A percentile compares a stretch with the other conserved stretches of the same genome.
These are phyloP conservation scores for Lachancea mirantina DNA, from an alignment of 805 yeast species.

Conservation along the genomic window DNA sequence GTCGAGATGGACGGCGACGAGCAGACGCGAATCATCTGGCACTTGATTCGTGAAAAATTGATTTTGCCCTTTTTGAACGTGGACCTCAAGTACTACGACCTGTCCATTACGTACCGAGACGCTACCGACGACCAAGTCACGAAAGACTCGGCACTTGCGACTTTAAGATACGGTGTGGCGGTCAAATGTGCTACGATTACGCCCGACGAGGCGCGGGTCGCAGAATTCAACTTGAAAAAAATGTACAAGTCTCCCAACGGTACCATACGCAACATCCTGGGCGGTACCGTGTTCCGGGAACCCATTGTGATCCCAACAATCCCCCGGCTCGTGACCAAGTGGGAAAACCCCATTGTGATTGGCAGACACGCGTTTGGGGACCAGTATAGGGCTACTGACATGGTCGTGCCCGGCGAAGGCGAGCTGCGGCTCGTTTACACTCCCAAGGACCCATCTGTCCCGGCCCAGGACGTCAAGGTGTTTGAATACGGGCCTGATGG, in stretches of 20 bases:
- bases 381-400: conserved; percentile 90
- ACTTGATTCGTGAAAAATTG: conserved; percentile 76
- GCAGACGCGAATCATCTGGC: conserved; percentile 96
- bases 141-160: conserved; percentile 83
- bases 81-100: conserved; percentile 86
- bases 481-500: conserved; percentile 51
- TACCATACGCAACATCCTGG: conserved; percentile 88
- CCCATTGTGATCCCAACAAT: conserved; percentile 86
- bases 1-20: conserved; percentile 99
- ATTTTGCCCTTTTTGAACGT: conserved; percentile 79
- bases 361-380: conserved; percentile 98
- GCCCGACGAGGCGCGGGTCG: conserved; percentile 94
- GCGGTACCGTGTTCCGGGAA: conserved; percentile 96
- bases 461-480: conserved; percentile 24
- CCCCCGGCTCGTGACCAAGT: conserved; percentile 82
- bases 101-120: conserved; percentile 82
- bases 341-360: conserved; percentile 93
- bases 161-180: conserved; percentile 82
- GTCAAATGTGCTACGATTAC: conserved; percentile 98
- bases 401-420: conserved; percentile 75
- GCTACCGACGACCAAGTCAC: conserved; percentile 85
- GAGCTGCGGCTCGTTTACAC: conserved; percentile 68
- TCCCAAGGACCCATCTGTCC: conserved; percentile 57
- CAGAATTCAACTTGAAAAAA: conserved; percentile 83
- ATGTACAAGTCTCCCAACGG: conserved; percentile 99